These are phyloP conservation scores for Globisporangium radiosum DNA, from an alignment of 352 stramenopile genomes.

Conservation along the genomic window DNA sequence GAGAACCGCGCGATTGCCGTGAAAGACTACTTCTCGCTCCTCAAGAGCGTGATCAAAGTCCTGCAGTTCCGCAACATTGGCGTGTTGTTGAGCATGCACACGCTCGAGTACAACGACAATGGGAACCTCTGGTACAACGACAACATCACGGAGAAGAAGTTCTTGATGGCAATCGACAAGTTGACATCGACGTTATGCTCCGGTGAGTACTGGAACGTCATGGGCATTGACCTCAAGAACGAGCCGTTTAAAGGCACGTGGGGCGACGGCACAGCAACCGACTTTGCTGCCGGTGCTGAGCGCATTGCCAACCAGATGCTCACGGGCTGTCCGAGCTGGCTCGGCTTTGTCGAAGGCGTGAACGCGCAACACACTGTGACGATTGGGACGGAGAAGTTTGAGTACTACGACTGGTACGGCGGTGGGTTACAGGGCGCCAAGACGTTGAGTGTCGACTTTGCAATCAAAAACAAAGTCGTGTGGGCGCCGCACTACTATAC, in stretches of 20 bases:
- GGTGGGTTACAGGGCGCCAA: conserved; percentile 26
- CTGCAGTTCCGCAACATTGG: conserved; percentile 51
- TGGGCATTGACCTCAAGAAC: conserved; percentile 38
- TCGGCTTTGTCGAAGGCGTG: conserved; percentile 34
- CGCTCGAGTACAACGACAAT: conserved; percentile 43
- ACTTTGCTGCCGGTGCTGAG: conserved; percentile 21
- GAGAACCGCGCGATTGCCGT: conserved; percentile 60
- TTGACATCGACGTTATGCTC: conserved; percentile 26
- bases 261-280: conserved; percentile 19
- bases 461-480: conserved; percentile 22
- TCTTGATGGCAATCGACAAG: conserved; percentile 26
- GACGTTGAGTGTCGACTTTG: conserved; percentile 16
- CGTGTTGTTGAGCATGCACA: conserved; percentile 58
- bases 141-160: conserved; percentile 31
- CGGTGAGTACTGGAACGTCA: conserved; percentile 26
- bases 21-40: conserved; percentile 38
- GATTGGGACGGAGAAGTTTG: conserved; percentile 21
- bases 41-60: conserved; percentile 46
- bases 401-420: conserved; percentile 37
- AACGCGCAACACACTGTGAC: conserved; percentile 18
- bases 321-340: conserved; percentile 25
- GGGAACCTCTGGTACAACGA: conserved; percentile 26
- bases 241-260: conserved; percentile 28
- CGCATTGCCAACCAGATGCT: conserved; percentile 29
- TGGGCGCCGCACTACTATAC: conserved; percentile 37